Percentiles rank a stretch among this genome's conserved stretches.
Conservation (phyloP, 768 basidiomycete genomes). For the Russula abietina region DNA sequence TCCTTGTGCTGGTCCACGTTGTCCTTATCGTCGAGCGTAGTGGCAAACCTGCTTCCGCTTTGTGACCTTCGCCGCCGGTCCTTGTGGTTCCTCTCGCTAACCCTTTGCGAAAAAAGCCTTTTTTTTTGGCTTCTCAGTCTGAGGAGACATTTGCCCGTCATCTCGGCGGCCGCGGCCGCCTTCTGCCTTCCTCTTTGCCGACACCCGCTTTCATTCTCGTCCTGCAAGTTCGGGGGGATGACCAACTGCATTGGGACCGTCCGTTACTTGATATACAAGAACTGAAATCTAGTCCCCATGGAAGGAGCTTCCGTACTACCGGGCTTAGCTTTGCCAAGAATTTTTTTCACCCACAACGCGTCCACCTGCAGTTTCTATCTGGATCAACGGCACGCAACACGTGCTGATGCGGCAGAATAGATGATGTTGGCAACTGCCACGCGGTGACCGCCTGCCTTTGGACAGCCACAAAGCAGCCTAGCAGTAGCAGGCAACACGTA, state of each 20-base stretch:
- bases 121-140: not conserved
- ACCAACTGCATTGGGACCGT: not conserved
- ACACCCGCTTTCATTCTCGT: slow-evolving; percentile 1
- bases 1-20: not conserved
- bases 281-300: not conserved
- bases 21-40: not conserved
- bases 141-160: not conserved
- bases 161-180: not conserved
- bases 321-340: slow-evolving; percentile 13
- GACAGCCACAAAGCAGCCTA: not conserved
- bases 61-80: not conserved
- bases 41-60: not conserved
- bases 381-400: slow-evolving; percentile 14
- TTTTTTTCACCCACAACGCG: slow-evolving; percentile 6
- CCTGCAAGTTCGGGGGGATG: not conserved
- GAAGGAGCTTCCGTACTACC: slow-evolving; percentile 5
- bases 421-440: slow-evolving; percentile 11
- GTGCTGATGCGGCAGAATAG: slow-evolving; percentile 12
- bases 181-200: not conserved
- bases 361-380: slow-evolving; percentile 13
- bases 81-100: not conserved
- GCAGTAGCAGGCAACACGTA: not conserved
- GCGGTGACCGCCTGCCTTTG: slow-evolving; percentile 6
- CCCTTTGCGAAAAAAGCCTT: not conserved
- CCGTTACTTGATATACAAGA: slow-evolving; percentile 6